Evolutionary conservation across 371 early-diverging fungal genomes (phyloP).

Genomic region (Apophysomyces variabilis): DNA sequence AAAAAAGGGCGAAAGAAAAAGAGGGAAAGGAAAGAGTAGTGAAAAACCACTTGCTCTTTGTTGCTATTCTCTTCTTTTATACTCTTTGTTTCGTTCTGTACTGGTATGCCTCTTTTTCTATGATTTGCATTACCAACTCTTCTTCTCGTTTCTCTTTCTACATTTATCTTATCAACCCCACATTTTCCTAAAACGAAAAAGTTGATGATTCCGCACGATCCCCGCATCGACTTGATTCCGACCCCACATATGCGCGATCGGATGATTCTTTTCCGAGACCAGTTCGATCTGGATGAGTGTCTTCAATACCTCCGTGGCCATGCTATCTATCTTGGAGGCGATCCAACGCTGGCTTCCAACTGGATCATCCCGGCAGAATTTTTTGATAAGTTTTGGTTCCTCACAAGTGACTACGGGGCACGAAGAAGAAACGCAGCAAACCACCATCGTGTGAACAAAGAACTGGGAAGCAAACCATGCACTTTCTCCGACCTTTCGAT

Average conservation of each 20-base stretch:
- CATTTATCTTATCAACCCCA: neutral
- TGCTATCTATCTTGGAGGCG: constrained; percentile 53
- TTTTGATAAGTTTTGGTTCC: constrained; percentile 52
- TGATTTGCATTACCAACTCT: no score
- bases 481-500: neutral
- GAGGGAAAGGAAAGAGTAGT: no score
- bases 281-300: constrained; percentile 52
- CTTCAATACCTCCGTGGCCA: constrained; percentile 44
- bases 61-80: no score
- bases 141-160: neutral
- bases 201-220: constrained; percentile 52
- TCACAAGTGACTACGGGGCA: constrained; percentile 31
- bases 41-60: no score
- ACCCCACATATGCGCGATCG: constrained; percentile 55
- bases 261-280: constrained; percentile 54
- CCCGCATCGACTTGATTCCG: constrained; percentile 56
- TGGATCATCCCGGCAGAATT: constrained; percentile 52
- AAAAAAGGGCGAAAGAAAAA: neutral
- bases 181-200: constrained; percentile 5
- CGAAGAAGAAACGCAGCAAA: constrained; percentile 33
- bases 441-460: neutral
- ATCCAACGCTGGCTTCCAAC: constrained; percentile 50
- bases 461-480: neutral
- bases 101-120: no score
- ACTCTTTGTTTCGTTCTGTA: no score